These are phyloP conservation scores for Dryas drummondii DNA, from an alignment of 306 rosid species.

Conservation along the genomic window DNA sequence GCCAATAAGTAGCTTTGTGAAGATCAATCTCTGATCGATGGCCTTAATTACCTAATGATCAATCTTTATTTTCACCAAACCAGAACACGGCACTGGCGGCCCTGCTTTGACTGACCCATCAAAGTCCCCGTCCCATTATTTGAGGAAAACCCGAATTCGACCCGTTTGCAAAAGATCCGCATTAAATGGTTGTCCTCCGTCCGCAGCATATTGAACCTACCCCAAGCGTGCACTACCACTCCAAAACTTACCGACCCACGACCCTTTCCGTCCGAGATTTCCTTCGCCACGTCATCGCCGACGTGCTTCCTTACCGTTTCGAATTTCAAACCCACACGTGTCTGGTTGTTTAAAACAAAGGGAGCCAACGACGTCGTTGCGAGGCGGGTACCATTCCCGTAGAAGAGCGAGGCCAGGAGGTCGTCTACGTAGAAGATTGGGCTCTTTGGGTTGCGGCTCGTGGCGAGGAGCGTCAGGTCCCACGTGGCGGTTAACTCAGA, in stretches of 20 bases:
- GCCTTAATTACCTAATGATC: too few relatives aligned
- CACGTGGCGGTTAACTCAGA: constrained; percentile 22
- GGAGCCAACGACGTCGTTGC: constrained; percentile 13
- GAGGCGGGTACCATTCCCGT: background rate
- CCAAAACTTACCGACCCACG: constrained; percentile 19
- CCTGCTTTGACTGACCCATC: constrained; percentile 13
- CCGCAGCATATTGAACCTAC: background rate
- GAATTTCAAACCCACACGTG: constrained; percentile 6
- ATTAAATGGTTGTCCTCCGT: background rate
- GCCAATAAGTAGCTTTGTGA: too few relatives aligned
- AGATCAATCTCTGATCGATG: too few relatives aligned
- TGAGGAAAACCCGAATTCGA: constrained; percentile 3
- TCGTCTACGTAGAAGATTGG: constrained; percentile 11
- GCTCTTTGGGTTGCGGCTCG: constrained; percentile 26
- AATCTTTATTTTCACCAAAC: too few relatives aligned
- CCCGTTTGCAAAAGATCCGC: constrained; percentile 18
- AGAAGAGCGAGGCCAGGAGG: constrained; percentile 15
- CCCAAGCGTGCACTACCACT: constrained; percentile 4
- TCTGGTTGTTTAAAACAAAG: constrained; percentile 8
- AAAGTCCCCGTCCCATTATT: constrained; percentile 25
- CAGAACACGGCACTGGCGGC: constrained; percentile 6
- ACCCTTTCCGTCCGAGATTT: constrained; percentile 16
- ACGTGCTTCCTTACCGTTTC: background rate
- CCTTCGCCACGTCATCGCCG: background rate
- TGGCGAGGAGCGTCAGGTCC: constrained; percentile 25